These are phyloP conservation scores for Solioccasus polychromus DNA, from an alignment of 768 basidiomycete species.

Conservation along the genomic window DNA sequence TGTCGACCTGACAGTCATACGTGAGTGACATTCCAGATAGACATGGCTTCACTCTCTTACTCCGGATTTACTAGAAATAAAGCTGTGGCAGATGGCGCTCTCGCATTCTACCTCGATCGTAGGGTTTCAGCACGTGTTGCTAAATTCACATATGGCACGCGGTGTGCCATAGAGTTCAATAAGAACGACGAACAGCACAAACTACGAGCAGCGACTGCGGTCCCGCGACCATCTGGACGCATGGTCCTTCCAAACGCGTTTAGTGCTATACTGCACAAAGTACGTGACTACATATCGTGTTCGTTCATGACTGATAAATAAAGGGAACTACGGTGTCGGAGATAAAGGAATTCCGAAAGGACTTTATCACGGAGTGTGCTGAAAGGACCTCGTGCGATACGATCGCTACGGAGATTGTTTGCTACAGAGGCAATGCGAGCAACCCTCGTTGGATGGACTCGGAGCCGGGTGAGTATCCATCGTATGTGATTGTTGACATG, in stretches of 20 bases:
- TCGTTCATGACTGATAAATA: neutral
- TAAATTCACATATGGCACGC: slow-evolving; percentile 39
- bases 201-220: slow-evolving; percentile 23
- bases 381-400: slow-evolving; percentile 27
- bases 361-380: slow-evolving; percentile 29
- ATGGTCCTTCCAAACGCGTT: slow-evolving; percentile 33
- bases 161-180: slow-evolving; percentile 30
- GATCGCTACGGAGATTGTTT: slow-evolving; percentile 31
- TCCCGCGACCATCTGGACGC: slow-evolving; percentile 33
- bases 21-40: slow-evolving; percentile 29
- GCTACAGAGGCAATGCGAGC: slow-evolving; percentile 23
- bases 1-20: slow-evolving; percentile 52
- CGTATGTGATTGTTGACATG: neutral
- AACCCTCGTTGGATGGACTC: slow-evolving; percentile 31
- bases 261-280: slow-evolving; percentile 30
- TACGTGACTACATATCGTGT: neutral
- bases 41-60: neutral
- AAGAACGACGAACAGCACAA: slow-evolving; percentile 29
- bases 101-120: slow-evolving; percentile 44
- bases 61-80: slow-evolving; percentile 36
- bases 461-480: slow-evolving; percentile 22
- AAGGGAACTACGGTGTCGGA: slow-evolving; percentile 31
- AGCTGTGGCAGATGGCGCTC: slow-evolving; percentile 45
- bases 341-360: slow-evolving; percentile 31
- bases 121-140: slow-evolving; percentile 38